phyloP scores from a whole-genome alignment of 1,284 basidiomycete genomes.

The Pseudozyma pruni region DNA sequence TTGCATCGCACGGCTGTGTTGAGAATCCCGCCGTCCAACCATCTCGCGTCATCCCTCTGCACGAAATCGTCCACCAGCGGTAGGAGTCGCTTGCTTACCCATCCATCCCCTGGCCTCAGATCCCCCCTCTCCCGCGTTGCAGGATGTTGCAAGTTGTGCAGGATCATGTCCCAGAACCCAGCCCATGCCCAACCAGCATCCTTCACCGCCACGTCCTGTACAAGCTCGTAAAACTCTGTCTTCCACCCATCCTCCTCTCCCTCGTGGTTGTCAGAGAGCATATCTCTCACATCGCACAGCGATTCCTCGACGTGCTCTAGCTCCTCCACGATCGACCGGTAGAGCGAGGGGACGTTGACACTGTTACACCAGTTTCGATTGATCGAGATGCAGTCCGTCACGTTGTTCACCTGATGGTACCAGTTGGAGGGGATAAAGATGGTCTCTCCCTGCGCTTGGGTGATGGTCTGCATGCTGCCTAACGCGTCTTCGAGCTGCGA shows the following conservation, averaged over 20 bases:
- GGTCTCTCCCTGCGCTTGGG: constrained; percentile 51
- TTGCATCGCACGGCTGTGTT: constrained; percentile 15
- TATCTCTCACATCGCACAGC: constrained; percentile 70
- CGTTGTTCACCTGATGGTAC: constrained; percentile 67
- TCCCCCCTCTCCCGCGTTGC: constrained; percentile 9
- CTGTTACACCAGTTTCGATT: constrained; percentile 71
- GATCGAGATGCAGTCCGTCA: constrained; percentile 58
- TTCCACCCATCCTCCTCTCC: constrained; percentile 26
- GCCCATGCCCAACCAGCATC: constrained; percentile 65
- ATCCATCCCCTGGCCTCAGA: constrained; percentile 7
- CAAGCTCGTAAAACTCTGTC: constrained; percentile 43
- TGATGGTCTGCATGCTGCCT: constrained; percentile 14
- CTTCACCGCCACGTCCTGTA: constrained; percentile 51
- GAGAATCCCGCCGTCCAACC: constrained; percentile 11
- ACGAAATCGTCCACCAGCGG: constrained; percentile 22
- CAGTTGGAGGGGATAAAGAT: constrained; percentile 65
- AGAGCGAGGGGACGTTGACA: constrained; percentile 70
- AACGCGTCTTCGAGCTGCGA: constrained; percentile 7
- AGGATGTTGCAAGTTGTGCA: constrained; percentile 27
- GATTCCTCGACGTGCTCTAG: constrained; percentile 69
- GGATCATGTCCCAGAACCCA: constrained; percentile 62
- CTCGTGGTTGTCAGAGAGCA: constrained; percentile 60
- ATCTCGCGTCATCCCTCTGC: constrained; percentile 11
- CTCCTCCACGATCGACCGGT: constrained; percentile 68
- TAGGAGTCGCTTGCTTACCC: constrained; percentile 15